phyloP scores from a whole-genome alignment of 768 basidiomycete species.

The Leccinum variicolor region DNA sequence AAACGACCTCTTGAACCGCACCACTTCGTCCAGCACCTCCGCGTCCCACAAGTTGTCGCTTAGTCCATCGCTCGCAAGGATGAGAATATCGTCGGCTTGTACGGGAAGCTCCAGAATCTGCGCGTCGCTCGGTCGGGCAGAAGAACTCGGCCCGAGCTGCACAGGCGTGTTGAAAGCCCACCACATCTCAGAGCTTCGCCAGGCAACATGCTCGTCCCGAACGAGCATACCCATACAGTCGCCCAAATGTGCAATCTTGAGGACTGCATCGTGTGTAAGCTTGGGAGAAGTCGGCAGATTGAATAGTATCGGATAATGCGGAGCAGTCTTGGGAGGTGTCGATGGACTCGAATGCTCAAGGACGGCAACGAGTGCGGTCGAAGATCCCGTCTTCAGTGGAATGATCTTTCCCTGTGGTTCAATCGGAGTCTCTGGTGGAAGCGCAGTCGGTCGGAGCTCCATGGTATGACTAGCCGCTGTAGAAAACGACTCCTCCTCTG shows the following conservation, averaged over 20 bases:
- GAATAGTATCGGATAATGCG: constrained; percentile 18
- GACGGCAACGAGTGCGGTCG: constrained; percentile 65
- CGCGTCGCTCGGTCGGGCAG: constrained; percentile 65
- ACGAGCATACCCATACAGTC: constrained; percentile 89
- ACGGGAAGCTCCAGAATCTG: constrained; percentile 70
- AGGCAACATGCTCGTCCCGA: constrained; percentile 71
- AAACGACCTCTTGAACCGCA: constrained; percentile 48
- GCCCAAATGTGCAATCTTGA: constrained; percentile 81
- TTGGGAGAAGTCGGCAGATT: constrained; percentile 23
- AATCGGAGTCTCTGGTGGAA: constrained; percentile 16
- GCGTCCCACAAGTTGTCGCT: constrained; percentile 89
- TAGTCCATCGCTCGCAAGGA: constrained; percentile 78
- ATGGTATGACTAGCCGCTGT: not conserved
- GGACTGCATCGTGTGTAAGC: constrained; percentile 52
- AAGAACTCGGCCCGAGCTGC: constrained; percentile 59
- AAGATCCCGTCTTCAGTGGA: constrained; percentile 58
- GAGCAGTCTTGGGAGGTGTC: constrained; percentile 12
- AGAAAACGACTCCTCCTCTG: constrained; percentile 16
- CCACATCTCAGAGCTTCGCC: constrained; percentile 93
- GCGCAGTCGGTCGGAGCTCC: not conserved
- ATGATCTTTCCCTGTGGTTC: constrained; percentile 20
- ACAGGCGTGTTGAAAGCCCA: constrained; percentile 73
- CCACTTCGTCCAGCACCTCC: constrained; percentile 80
- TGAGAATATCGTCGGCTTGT: constrained; percentile 67
- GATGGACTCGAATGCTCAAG: constrained; percentile 42